Evolutionary conservation across 2,329 filamentous ascomycete genomes (phyloP).

Genomic region (Colletotrichum cuscutae): DNA sequence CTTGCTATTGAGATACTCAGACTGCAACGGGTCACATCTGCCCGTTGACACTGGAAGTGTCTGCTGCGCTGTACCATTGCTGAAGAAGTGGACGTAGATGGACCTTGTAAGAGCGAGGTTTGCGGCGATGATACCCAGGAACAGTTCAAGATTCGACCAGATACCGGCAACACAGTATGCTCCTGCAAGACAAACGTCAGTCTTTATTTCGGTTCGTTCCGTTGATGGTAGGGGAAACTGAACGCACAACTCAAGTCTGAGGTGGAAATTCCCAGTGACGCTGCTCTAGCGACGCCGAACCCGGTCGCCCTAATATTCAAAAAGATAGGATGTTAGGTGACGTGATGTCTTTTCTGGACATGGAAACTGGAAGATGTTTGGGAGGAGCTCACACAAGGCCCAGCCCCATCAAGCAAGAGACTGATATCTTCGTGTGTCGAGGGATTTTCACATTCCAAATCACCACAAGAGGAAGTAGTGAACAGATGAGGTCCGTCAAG

Average conservation of each 20-base stretch:
- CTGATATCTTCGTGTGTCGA: constrained; percentile 41
- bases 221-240: neutral
- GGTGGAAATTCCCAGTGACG: constrained; percentile 37
- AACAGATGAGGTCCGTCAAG: constrained; percentile 40
- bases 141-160: constrained; percentile 50
- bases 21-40: constrained; percentile 16
- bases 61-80: neutral
- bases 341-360: too few relatives aligned
- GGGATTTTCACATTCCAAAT: constrained; percentile 46
- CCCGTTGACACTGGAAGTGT: constrained; percentile 4
- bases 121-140: constrained; percentile 49
- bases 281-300: constrained; percentile 39
- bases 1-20: constrained; percentile 16
- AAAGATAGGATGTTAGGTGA: neutral
- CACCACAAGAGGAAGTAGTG: constrained; percentile 42
- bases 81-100: constrained; percentile 38
- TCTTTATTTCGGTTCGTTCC: neutral
- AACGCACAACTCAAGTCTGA: constrained; percentile 40
- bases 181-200: constrained; percentile 35
- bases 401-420: constrained; percentile 45
- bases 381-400: constrained; percentile 37
- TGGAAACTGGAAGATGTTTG: neutral
- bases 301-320: constrained; percentile 35
- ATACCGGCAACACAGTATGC: constrained; percentile 46
- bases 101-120: constrained; percentile 40